These are phyloP conservation scores for Bipolaris gigantea DNA, from an alignment of 2,329 filamentous ascomycete species.

Conservation along the genomic window DNA sequence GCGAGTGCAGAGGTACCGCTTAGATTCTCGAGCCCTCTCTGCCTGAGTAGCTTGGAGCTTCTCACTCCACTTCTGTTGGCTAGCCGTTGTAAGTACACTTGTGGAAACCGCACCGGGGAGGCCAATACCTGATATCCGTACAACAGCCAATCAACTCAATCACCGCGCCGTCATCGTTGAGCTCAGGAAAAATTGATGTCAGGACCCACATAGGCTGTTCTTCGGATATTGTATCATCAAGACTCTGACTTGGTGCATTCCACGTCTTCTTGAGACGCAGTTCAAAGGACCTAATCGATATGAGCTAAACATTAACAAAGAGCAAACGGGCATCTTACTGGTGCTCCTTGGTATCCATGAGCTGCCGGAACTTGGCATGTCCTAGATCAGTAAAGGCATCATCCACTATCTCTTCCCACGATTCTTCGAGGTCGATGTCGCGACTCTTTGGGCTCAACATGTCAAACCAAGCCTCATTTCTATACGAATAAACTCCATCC, in stretches of 20 bases:
- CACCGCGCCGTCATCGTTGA: conserved; percentile 26
- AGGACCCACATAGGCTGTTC: conserved; percentile 35
- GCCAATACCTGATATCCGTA: conserved; percentile 37
- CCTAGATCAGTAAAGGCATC: conserved; percentile 18
- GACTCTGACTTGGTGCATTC: conserved; percentile 22
- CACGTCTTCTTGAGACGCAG: conserved; percentile 45
- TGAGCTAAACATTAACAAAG: neutral
- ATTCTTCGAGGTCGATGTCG: conserved; percentile 19
- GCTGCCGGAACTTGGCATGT: conserved; percentile 17
- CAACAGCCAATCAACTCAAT: conserved; percentile 40
- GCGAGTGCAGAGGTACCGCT: conserved; percentile 6
- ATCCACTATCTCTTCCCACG: conserved; percentile 24
- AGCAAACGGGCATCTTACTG: conserved; percentile 10
- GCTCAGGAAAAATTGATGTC: conserved; percentile 34
- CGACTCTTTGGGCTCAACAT: conserved; percentile 29
- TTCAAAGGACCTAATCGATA: conserved; percentile 31
- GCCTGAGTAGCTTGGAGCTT: conserved; percentile 34
- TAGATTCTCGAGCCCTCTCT: conserved; percentile 24
- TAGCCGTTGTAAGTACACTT: conserved; percentile 4
- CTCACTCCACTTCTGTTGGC: conserved; percentile 43
- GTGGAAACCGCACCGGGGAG: too few species aligned
- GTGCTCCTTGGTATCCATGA: conserved; percentile 21
- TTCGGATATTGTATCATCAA: conserved; percentile 14
- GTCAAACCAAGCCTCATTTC: conserved; percentile 46
- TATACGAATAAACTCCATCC: conserved; percentile 44